phyloP scores from a whole-genome alignment of 768 basidiomycete species.

The Termitomyces sp. region DNA sequence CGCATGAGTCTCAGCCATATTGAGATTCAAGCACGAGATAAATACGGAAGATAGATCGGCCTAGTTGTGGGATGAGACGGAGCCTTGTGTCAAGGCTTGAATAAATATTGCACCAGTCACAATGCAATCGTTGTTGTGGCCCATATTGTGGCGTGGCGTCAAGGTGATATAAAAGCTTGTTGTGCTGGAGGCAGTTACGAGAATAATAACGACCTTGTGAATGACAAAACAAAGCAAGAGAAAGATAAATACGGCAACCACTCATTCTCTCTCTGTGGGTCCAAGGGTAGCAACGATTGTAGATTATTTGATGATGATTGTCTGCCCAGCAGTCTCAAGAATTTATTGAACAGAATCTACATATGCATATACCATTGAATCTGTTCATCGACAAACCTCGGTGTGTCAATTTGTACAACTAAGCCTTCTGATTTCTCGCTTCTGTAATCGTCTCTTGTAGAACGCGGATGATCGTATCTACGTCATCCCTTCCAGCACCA shows the following conservation, averaged over 20 bases:
- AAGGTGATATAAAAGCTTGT: not conserved
- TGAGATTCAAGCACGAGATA: not conserved
- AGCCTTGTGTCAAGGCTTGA: not conserved
- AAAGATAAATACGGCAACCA: not conserved
- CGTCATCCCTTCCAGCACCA: constrained; percentile 62
- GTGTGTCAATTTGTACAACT: constrained; percentile 1
- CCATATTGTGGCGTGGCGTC: not conserved
- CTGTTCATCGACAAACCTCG: not conserved
- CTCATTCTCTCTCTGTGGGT: not conserved
- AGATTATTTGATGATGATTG: not conserved
- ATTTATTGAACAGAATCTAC: not conserved
- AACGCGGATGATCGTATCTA: constrained; percentile 65
- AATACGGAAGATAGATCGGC: not conserved
- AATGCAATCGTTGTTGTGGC: constrained; percentile 1
- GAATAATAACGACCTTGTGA: not conserved
- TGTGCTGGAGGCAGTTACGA: not conserved
- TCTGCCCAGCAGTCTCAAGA: not conserved
- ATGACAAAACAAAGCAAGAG: not conserved
- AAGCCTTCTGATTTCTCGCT: constrained; percentile 26
- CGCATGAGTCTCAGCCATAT: not conserved
- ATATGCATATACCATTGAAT: not conserved
- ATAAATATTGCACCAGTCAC: not conserved
- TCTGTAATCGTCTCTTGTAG: constrained; percentile 55
- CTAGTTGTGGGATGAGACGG: not conserved
- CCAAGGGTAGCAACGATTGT: not conserved